Evolutionary conservation across 2,329 filamentous ascomycete species (phyloP), one percentile per base, ranked within the genome.

Genomic region (Chrysosporium keratinophilum): DNA sequence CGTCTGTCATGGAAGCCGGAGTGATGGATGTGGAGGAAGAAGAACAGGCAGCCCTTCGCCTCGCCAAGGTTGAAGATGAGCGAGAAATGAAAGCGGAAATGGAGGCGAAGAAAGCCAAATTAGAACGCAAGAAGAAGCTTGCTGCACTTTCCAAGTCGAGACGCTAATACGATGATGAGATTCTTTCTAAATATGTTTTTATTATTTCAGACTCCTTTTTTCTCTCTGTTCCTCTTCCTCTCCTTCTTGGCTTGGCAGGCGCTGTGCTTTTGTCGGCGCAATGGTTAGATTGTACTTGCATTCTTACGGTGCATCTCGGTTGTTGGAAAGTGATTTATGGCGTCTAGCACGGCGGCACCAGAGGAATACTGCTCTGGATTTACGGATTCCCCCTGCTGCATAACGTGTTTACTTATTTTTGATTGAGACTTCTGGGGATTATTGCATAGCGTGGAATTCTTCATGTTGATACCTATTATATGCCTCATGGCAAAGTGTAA

Each of bases 1-100:
- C 71, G 6, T 74, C 72, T n/a, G 74, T 74, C 56, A 77, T 77
- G 74, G 74, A 77, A 62, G 74, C 73, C 48, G 75, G 73, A 19
- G 64, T 71, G 17, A 64, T 68, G 49, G 74, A 76, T 56, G 61
- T 76, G 47, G 72, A 74, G 52, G 57, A 66, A 23, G 74, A 77
- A 61, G 74, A 77, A 60, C 64, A 62, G 19, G 56, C 57, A 12
- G 73, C 74, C 6, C 59, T 73, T 34, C 67, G 63, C 52, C 61
- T 58, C 40, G 74, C 74, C 5, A 69, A 65, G 50, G 63, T 62
- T 53, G 74, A 77, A 58, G 74, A 77, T 54, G 74, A 74, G 58
- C 65, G 72, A 60, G 73, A 76, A 54, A 60, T 69, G 57, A 67
- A 64, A 3, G 56, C 63, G 34, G 74, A 77, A 61, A 64, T 68